These are phyloP conservation scores for Wickerhamomyces sp. DNA, from an alignment of 1,139 yeast genomes.

Conservation along the genomic window DNA sequence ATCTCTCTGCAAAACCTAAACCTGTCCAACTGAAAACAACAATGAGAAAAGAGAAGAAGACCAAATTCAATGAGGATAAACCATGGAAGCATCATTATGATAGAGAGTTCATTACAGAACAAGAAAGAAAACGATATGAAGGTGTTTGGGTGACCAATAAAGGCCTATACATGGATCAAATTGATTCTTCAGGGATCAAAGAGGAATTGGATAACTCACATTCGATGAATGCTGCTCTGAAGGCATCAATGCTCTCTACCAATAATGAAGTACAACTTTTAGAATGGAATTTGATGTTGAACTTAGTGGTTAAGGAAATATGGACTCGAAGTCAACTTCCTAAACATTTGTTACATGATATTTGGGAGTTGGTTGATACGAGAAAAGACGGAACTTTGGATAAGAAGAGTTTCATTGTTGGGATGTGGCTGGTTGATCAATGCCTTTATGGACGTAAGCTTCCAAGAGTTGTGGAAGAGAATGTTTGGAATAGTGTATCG, in stretches of 20 bases:
- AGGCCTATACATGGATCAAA: constrained; percentile 51
- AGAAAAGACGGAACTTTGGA: constrained; percentile 74
- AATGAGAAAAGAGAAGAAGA: constrained; percentile 56
- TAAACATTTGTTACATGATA: constrained; percentile 51
- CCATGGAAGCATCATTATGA: constrained; percentile 92
- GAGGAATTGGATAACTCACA: constrained; percentile 29
- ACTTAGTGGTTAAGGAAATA: constrained; percentile 62
- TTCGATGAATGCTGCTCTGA: constrained; percentile 17
- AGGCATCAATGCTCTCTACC: constrained; percentile 18
- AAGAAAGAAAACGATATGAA: constrained; percentile 82
- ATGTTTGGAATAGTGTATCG: constrained; percentile 62
- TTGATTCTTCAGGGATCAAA: constrained; percentile 31
- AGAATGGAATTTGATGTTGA: constrained; percentile 37
- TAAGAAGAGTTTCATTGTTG: constrained; percentile 79
- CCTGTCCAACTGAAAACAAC: constrained; percentile 55
- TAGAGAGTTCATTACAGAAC: constrained; percentile 53
- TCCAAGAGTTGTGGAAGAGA: constrained; percentile 56
- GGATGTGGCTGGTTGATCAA: constrained; percentile 95
- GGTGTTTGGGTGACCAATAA: constrained; percentile 90
- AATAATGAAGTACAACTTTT: constrained; percentile 28
- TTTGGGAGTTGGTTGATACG: constrained; percentile 80
- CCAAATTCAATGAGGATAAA: constrained; percentile 75
- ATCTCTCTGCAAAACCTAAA: constrained; percentile 2
- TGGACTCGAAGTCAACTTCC: constrained; percentile 80
- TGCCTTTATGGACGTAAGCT: constrained; percentile 90